phyloP scores from a whole-genome alignment of 106 monocot species.

The Phalaenopsis equestris region DNA sequence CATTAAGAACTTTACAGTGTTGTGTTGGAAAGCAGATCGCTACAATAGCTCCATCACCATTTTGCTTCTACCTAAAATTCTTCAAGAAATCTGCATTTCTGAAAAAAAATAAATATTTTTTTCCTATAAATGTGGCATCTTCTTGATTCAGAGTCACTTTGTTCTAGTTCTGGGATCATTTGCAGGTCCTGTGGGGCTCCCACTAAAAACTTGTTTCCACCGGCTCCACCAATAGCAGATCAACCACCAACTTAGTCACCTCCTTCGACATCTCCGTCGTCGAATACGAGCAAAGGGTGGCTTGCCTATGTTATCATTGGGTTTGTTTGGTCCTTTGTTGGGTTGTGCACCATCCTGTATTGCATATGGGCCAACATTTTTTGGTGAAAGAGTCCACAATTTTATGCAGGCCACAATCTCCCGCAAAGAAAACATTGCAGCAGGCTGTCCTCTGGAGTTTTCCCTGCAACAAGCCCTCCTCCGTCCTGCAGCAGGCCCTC shows the following conservation, averaged over 20 bases:
- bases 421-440: not conserved
- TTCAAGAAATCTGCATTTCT: conserved; percentile 54
- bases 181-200: conserved; percentile 16
- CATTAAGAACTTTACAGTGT: conserved; percentile 37
- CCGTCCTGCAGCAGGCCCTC: no score
- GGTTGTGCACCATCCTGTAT: conserved; percentile 40
- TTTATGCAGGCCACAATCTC: conserved; percentile 56
- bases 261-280: not conserved
- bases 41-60: conserved; percentile 4
- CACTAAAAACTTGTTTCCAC: not conserved
- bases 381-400: conserved; percentile 56
- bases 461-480: no score
- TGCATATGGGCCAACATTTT: conserved; percentile 28
- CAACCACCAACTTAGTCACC: conserved; percentile 14
- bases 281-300: conserved; percentile 20
- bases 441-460: no score
- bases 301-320: conserved; percentile 46
- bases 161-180: conserved; percentile 29
- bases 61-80: conserved; percentile 33
- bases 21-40: conserved; percentile 50
- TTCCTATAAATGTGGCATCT: conserved; percentile 37
- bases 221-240: not conserved
- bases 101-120: no score
- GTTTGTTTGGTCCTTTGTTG: conserved; percentile 39
- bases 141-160: conserved; percentile 18